These are phyloP conservation scores for Sisymbrium altissimum DNA, from an alignment of 345 rosid species.

Conservation along the genomic window DNA sequence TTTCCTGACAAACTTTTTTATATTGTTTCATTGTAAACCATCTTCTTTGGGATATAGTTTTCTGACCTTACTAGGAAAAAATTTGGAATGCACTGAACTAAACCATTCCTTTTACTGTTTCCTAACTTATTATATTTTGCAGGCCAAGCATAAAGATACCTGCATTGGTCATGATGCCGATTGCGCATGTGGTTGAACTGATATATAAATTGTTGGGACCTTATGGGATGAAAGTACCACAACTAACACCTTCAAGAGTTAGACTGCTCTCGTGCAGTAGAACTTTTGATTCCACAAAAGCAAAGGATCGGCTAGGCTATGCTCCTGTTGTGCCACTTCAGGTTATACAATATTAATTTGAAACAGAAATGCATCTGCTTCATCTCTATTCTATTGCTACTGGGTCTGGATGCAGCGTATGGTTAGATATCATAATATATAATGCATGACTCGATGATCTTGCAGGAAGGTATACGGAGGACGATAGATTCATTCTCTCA, in stretches of 20 bases:
- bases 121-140: conserved; percentile 39
- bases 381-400: conserved; percentile 11
- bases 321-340: conserved; percentile 68
- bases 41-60: neutral
- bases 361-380: neutral
- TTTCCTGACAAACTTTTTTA: neutral
- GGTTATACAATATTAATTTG: conserved; percentile 46
- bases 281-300: conserved; percentile 72
- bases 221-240: conserved; percentile 87
- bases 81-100: no score
- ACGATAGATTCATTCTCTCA: conserved; percentile 79
- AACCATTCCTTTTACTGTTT: conserved; percentile 7
- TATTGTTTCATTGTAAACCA: conserved; percentile 1
- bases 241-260: conserved; percentile 86
- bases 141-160: conserved; percentile 94
- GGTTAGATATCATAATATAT: neutral
- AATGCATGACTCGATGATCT: conserved; percentile 15
- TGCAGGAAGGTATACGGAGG: conserved; percentile 80
- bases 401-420: neutral
- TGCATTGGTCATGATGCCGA: conserved; percentile 69
- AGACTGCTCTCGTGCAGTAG: conserved; percentile 80
- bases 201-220: conserved; percentile 67
- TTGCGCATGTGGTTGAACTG: conserved; percentile 69
- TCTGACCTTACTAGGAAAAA: no score
- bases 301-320: conserved; percentile 82